Evolutionary conservation across 2,329 filamentous ascomycete species (phyloP).

Genomic region (Niveomyces coronatus): DNA sequence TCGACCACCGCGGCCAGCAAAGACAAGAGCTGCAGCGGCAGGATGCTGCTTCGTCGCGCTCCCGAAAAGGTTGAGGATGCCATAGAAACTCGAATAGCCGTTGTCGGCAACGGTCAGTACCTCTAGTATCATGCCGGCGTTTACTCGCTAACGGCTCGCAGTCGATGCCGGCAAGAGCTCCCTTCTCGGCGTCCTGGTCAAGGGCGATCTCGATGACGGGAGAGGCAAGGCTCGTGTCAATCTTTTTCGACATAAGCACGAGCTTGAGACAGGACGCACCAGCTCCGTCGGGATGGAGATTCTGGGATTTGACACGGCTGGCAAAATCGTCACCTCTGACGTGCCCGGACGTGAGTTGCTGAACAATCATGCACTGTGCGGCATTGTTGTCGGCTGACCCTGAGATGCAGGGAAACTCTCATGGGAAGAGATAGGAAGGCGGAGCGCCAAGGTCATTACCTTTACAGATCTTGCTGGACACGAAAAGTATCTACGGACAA

Average conservation of each 20-base stretch:
- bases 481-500: slow-evolving; percentile 89
- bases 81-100: slow-evolving; percentile 91
- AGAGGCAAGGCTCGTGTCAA: slow-evolving; percentile 89
- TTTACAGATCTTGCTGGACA: slow-evolving; percentile 95
- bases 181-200: slow-evolving; percentile 88
- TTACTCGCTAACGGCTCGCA: slow-evolving; percentile 21
- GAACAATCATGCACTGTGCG: too few species aligned
- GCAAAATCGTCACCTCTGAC: slow-evolving; percentile 71
- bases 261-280: slow-evolving; percentile 89
- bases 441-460: slow-evolving; percentile 90
- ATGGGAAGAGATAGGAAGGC: slow-evolving; percentile 95
- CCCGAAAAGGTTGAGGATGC: slow-evolving; percentile 72
- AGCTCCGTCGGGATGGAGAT: slow-evolving; percentile 99
- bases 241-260: slow-evolving; percentile 94
- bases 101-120: slow-evolving; percentile 73
- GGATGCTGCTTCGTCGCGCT: slow-evolving; percentile 68
- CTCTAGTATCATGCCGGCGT: background rate
- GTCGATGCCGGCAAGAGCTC: slow-evolving; percentile 97
- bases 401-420: slow-evolving; percentile 50
- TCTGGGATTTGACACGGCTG: slow-evolving; percentile 86
- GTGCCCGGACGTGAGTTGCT: slow-evolving; percentile 62
- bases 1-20: slow-evolving; percentile 44
- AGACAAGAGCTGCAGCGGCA: slow-evolving; percentile 70
- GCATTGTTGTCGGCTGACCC: background rate
- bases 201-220: slow-evolving; percentile 90